Percentiles rank a stretch among this genome's conserved stretches.
Conservation (phyloP, 768 basidiomycete genomes). For the Brasilioporus rufonigricans region DNA sequence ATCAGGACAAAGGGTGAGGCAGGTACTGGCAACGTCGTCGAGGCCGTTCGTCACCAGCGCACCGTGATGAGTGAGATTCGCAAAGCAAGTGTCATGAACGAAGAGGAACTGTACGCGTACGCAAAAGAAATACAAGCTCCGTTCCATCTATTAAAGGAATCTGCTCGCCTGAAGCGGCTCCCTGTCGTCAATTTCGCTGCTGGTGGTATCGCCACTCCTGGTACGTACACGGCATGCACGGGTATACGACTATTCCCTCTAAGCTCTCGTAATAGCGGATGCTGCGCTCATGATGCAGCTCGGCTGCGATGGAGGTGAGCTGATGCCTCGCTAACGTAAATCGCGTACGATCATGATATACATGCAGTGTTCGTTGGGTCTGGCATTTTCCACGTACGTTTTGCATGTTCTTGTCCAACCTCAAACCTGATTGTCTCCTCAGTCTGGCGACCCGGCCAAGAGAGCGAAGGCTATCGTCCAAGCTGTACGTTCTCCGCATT, state of each 20-base stretch:
- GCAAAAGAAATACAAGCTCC: slow-evolving; percentile 94
- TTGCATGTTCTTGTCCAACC: background rate
- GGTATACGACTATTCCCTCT: background rate
- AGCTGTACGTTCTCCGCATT: slow-evolving; percentile 54
- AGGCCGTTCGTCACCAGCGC: slow-evolving; percentile 92
- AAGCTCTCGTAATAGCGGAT: slow-evolving; percentile 54
- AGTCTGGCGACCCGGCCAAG: slow-evolving; percentile 93
- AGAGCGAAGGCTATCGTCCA: slow-evolving; percentile 95
- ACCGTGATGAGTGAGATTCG: slow-evolving; percentile 83
- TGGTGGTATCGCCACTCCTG: slow-evolving; percentile 90
- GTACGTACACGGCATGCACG: slow-evolving; percentile 38
- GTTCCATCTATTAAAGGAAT: slow-evolving; percentile 94
- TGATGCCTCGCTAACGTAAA: background rate
- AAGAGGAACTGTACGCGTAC: slow-evolving; percentile 91
- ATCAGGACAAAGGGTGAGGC: slow-evolving; percentile 97
- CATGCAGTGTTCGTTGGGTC: slow-evolving; percentile 91
- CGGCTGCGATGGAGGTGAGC: slow-evolving; percentile 90
- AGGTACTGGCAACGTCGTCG: slow-evolving; percentile 87
- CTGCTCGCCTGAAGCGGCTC: slow-evolving; percentile 86
- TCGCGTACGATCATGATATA: background rate
- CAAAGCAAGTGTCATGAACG: slow-evolving; percentile 81
- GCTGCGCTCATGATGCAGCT: slow-evolving; percentile 99
- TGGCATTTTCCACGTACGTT: slow-evolving; percentile 87
- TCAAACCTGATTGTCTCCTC: slow-evolving; percentile 8
- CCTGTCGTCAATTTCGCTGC: slow-evolving; percentile 98